phyloP scores from a whole-genome alignment of 768 basidiomycete genomes.

The Asterophora lycoperdoides region DNA sequence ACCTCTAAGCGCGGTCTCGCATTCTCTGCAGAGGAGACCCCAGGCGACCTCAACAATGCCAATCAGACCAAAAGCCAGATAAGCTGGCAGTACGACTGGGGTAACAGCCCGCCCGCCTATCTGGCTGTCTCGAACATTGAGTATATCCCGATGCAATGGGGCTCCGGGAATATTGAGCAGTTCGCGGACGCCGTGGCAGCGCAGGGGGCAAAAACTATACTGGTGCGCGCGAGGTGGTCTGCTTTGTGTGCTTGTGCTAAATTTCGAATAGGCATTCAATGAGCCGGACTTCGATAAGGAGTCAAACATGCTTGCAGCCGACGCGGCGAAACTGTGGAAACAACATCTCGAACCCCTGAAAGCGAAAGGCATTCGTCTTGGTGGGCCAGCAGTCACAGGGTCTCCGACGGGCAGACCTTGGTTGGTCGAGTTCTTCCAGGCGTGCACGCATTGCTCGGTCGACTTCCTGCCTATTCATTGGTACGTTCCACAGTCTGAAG shows the following conservation, averaged over 20 bases:
- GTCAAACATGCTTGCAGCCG: slow-evolving; percentile 40
- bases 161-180: slow-evolving; percentile 34
- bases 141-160: slow-evolving; percentile 55
- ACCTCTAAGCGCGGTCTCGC: slow-evolving; percentile 47
- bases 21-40: slow-evolving; percentile 35
- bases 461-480: slow-evolving; percentile 51
- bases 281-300: slow-evolving; percentile 54
- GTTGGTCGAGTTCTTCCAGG: slow-evolving; percentile 48
- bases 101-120: slow-evolving; percentile 37
- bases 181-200: slow-evolving; percentile 36
- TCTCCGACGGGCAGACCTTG: slow-evolving; percentile 50
- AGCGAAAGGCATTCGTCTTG: slow-evolving; percentile 43
- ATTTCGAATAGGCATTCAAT: slow-evolving; percentile 32
- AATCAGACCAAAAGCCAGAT: slow-evolving; percentile 42
- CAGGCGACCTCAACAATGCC: slow-evolving; percentile 39
- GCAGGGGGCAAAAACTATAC: slow-evolving; percentile 44
- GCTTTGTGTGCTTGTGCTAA: slow-evolving; percentile 35
- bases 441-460: slow-evolving; percentile 46
- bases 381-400: slow-evolving; percentile 55
- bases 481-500: slow-evolving; percentile 20
- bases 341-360: slow-evolving; percentile 54
- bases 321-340: slow-evolving; percentile 54
- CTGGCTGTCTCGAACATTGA: slow-evolving; percentile 39
- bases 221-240: slow-evolving; percentile 32
- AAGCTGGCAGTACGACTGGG: slow-evolving; percentile 56